These are phyloP conservation scores for Karstenula rhodostoma DNA, from an alignment of 2,329 filamentous ascomycete genomes.

Conservation along the genomic window DNA sequence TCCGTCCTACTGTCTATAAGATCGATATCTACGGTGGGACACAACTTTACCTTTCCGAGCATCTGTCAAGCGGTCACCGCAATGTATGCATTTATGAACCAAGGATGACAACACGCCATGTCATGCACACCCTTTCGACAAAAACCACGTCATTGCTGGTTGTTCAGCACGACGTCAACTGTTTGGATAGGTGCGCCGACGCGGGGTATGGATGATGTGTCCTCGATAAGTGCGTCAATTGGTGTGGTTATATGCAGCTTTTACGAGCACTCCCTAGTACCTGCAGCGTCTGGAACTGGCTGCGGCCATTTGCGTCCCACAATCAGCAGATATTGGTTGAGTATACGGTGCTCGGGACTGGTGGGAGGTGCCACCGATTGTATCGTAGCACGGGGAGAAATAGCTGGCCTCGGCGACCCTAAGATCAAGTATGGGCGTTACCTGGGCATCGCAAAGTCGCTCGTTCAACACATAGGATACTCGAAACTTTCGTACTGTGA, in stretches of 20 bases:
- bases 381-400: not conserved
- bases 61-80: not conserved
- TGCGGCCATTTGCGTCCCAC: not conserved
- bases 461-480: not conserved
- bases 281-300: not conserved
- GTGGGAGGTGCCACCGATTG: not conserved
- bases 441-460: not conserved
- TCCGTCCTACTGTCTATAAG: not conserved
- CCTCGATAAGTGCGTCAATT: not conserved
- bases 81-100: not conserved
- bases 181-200: not conserved
- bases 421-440: not conserved
- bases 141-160: not conserved
- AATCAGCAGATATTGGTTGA: not conserved
- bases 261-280: not conserved
- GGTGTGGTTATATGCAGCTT: not conserved
- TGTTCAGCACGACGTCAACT: not conserved
- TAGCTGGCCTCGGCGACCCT: not conserved
- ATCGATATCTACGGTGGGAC: not conserved
- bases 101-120: too few species aligned
- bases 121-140: not conserved
- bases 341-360: not conserved
- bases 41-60: not conserved
- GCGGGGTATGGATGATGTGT: not conserved
- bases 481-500: not conserved